Base-by-base conservation (phyloP, 495 filamentous ascomycete genomes). In the Platismatia glauca region DNA sequence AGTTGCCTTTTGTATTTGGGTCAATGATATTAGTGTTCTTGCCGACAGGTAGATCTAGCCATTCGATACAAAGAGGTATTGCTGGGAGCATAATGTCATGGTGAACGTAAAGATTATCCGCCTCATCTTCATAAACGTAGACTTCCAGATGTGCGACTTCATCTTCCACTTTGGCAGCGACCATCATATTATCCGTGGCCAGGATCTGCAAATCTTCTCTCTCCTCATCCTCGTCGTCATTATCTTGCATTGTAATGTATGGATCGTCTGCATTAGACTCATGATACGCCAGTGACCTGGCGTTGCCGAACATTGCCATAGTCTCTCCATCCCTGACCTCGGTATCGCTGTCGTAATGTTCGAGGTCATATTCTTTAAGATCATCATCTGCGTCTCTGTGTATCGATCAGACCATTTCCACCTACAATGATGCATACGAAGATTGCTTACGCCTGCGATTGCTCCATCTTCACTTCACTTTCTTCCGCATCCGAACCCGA, bases 61-160 rank as follows among this genome's bases (percentile, higher is more conserved):
- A 99, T 76, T 99, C 94, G 41, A 96, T 79, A 71, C 89, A 93
- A 18, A 99, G 83, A 3, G 94, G 94, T 74, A 97, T 95, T 37
- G 92, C 92, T 22, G 94, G 94, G 46, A 99, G 84, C 94, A 99
- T 97, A 68, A 99, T 95, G 71, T 99, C 94, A 78, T 99, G 95
- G 77, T 99, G 94, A 13, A 97, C 92, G 73, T 97, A 99, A 43
- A 99, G 85, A 74, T 99, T 97, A 71, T 95, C 94, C 13, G 85
- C 91, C 43, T 74, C 75, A 69, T 97, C 95, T 74, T 98, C 95
- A 73, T 98, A 98, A 35, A 98, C 90, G 72, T 97, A 97, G 52
- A 97, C 86, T 71, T 97, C 95, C 24, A 99, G 81, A 75, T 97
- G 92, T 33, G 94, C 91, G 33, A 99, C 88, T 67, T 97, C 94